These are phyloP conservation scores for Diutina sp. DNA, from an alignment of 1,139 yeast genomes.

Conservation along the genomic window DNA sequence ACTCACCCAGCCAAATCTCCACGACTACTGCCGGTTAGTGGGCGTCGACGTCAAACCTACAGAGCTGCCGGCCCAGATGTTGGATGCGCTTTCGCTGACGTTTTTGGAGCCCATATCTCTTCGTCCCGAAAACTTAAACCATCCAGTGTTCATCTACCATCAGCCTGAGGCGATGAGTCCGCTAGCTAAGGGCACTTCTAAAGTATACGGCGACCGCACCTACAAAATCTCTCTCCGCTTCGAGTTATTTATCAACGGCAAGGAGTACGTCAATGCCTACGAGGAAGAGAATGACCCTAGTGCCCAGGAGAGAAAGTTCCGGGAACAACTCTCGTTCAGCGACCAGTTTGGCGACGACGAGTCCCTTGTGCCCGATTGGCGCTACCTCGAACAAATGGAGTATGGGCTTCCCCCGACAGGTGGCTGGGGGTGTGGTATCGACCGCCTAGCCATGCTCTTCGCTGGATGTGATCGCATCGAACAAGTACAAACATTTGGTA, in stretches of 20 bases:
- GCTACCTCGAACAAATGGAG: constrained; percentile 65
- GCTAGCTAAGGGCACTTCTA: constrained; percentile 52
- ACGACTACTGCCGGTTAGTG: constrained; percentile 19
- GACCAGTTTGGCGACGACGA: constrained; percentile 44
- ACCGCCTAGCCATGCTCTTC: constrained; percentile 72
- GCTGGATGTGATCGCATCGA: constrained; percentile 58
- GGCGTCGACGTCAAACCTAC: constrained; percentile 26
- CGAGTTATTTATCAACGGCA: constrained; percentile 70
- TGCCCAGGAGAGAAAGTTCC: constrained; percentile 49
- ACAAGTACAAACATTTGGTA: constrained; percentile 74
- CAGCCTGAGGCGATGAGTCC: constrained; percentile 87
- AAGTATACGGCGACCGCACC: constrained; percentile 12
- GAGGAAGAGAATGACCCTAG: constrained; percentile 91
- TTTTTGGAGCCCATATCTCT: constrained; percentile 54
- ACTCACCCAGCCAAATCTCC: constrained; percentile 23
- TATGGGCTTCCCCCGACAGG: constrained; percentile 97
- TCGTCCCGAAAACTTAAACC: constrained; percentile 8
- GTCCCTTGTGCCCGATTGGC: constrained; percentile 57
- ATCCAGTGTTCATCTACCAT: constrained; percentile 66
- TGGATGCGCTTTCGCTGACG: constrained; percentile 51
- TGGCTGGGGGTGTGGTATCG: constrained; percentile 96
- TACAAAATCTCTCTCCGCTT: constrained; percentile 54
- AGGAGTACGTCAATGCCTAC: constrained; percentile 85
- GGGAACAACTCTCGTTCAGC: constrained; percentile 37
- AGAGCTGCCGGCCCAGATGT: constrained; percentile 39